Percentiles rank a stretch among this genome's conserved stretches.
These are phyloP conservation scores for Yamadazyma laniorum DNA, from an alignment of 805 yeast genomes.

Conservation along the genomic window DNA sequence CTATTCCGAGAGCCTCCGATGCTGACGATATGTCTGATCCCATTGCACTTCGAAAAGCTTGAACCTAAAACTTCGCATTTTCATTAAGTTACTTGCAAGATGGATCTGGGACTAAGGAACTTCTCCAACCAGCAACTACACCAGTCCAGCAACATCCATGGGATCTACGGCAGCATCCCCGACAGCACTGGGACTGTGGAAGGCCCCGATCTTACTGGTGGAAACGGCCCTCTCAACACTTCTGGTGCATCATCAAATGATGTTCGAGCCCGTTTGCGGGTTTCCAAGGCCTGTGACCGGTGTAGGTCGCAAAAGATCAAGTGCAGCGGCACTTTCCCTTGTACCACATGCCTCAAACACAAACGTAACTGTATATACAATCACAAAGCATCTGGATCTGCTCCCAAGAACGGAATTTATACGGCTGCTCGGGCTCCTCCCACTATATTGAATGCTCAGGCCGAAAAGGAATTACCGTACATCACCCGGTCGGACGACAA, in stretches of 20 bases:
- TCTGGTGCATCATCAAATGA: background rate
- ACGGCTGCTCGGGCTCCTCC: background rate
- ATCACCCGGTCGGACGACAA: conserved; percentile 9
- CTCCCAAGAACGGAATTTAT: conserved; percentile 3
- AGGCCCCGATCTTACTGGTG: no score
- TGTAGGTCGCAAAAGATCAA: conserved; percentile 57
- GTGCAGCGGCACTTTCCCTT: conserved; percentile 55
- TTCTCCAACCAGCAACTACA: no score
- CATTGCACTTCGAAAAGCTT: no score
- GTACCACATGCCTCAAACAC: conserved; percentile 44
- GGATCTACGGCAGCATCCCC: no score
- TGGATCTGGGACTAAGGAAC: no score
- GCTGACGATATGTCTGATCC: no score
- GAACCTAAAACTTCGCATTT: no score
- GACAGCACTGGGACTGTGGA: no score
- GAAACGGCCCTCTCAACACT: no score
- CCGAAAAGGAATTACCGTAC: conserved; percentile 13
- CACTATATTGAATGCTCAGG: conserved; percentile 8
- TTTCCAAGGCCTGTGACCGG: conserved; percentile 53
- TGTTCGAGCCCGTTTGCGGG: conserved; percentile 32
- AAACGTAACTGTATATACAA: conserved; percentile 33
- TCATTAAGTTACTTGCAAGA: no score
- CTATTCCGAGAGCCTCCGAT: no score
- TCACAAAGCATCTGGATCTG: conserved; percentile 2
- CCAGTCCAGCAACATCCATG: no score